Conservation (phyloP, 306 rosid genomes). For the Nissolia schottii region DNA sequence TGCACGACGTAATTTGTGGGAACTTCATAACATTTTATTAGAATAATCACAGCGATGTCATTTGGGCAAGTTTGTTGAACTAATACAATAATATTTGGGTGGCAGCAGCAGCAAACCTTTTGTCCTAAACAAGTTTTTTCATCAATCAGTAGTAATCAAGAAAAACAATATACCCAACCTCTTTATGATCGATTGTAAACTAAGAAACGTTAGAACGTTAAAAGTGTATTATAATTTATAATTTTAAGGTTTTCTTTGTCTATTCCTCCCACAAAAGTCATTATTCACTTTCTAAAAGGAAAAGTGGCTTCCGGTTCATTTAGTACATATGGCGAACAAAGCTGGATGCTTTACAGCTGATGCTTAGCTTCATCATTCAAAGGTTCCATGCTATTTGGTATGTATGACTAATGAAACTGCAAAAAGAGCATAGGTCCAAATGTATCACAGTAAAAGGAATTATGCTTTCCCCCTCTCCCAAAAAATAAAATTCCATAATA, state of each 20-base stretch:
- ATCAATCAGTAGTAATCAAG: background rate
- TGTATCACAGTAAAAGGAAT: background rate
- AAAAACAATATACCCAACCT: background rate
- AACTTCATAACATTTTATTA: background rate
- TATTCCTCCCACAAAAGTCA: conserved; percentile 14
- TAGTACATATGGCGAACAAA: conserved; percentile 21
- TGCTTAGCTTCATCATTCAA: conserved; percentile 26
- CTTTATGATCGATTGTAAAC: conserved; percentile 6
- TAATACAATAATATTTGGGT: background rate
- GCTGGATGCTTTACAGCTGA: conserved; percentile 38
- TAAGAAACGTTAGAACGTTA: conserved; percentile 11
- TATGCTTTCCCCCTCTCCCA: background rate
- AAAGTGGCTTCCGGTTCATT: conserved; percentile 29
- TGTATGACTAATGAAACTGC: background rate
- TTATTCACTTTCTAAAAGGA: conserved; percentile 25
- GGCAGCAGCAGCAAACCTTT: background rate
- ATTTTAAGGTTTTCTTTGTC: background rate
- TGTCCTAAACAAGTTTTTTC: background rate
- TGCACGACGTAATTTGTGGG: background rate
- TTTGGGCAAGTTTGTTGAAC: conserved; percentile 7
- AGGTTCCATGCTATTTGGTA: background rate
- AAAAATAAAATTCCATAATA: background rate
- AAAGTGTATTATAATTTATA: background rate
- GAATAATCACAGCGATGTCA: conserved; percentile 8
- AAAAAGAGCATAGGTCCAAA: background rate